Evolutionary conservation across 2,329 filamentous ascomycete genomes (phyloP).

Genomic region (Pseudogymnoascus sp.): DNA sequence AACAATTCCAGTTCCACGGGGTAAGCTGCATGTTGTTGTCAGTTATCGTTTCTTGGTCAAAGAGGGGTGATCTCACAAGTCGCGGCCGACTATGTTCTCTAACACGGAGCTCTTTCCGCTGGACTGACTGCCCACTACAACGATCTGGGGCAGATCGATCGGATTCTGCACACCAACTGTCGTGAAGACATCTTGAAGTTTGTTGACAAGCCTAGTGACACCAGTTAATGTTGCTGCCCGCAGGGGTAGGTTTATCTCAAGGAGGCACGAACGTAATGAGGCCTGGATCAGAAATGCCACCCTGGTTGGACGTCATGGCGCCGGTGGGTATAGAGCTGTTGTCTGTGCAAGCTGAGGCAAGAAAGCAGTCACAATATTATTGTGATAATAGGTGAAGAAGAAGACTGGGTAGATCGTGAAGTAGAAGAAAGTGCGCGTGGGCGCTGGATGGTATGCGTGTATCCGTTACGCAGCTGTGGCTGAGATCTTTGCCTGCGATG

Average conservation of each 20-base stretch:
- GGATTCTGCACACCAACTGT: conserved; percentile 98
- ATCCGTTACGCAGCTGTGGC: conserved; percentile 7
- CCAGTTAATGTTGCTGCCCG: conserved; percentile 23
- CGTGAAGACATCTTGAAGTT: conserved; percentile 97
- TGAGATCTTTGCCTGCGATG: neutral
- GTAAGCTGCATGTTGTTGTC: conserved; percentile 55
- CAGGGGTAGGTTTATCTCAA: conserved; percentile 13
- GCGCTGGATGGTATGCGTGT: neutral
- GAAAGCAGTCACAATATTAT: neutral
- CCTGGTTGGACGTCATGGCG: conserved; percentile 30
- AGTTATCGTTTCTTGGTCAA: conserved; percentile 13
- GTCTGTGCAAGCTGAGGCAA: conserved; percentile 5
- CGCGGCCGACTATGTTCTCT: conserved; percentile 96
- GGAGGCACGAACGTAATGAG: conserved; percentile 50
- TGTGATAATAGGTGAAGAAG: neutral
- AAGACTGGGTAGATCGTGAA: neutral
- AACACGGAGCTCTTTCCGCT: conserved; percentile 98
- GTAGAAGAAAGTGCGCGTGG: conserved; percentile 6
- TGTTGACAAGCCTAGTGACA: conserved; percentile 73
- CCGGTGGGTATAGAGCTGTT: conserved; percentile 7
- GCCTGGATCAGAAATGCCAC: conserved; percentile 58
- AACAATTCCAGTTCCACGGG: conserved; percentile 94
- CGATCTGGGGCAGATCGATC: conserved; percentile 97
- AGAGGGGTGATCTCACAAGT: conserved; percentile 66
- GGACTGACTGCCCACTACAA: conserved; percentile 95